These are phyloP conservation scores for Fermentozyma sake DNA, from an alignment of 1,139 yeast genomes.

Conservation along the genomic window DNA sequence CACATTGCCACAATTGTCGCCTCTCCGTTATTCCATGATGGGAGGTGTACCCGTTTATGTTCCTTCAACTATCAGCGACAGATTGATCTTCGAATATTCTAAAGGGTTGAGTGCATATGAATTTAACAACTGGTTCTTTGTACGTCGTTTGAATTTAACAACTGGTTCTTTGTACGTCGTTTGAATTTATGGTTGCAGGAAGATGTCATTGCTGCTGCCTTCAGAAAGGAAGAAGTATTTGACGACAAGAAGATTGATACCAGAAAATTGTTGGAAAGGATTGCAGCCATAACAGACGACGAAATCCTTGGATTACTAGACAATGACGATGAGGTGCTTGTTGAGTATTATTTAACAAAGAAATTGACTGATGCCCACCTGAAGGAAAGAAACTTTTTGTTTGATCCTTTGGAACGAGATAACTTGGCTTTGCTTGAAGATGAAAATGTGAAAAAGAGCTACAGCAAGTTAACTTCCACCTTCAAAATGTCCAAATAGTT, in stretches of 20 bases:
- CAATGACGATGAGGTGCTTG: conserved; percentile 29
- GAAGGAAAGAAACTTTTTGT: conserved; percentile 26
- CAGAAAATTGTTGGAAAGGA: conserved; percentile 7
- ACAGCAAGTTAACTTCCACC: conserved; percentile 16
- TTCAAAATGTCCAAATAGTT: conserved; percentile 20
- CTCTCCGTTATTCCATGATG: conserved; percentile 16
- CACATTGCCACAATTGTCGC: conserved; percentile 17
- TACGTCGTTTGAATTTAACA: conserved; percentile 26
- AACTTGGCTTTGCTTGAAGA: conserved; percentile 9
- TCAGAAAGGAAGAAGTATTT: conserved; percentile 4
- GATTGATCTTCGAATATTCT: conserved; percentile 16
- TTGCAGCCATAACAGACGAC: conserved; percentile 16
- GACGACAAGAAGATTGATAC: conserved; percentile 10
- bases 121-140: conserved; percentile 18
- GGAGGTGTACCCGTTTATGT: conserved; percentile 18
- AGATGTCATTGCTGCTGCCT: conserved; percentile 5
- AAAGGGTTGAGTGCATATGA: conserved; percentile 12
- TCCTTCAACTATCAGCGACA: conserved; percentile 12
- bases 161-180: conserved; percentile 28
- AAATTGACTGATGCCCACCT: conserved; percentile 33
- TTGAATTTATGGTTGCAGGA: conserved; percentile 24
- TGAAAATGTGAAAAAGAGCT: conserved; percentile 11
- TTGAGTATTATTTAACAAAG: conserved; percentile 39
- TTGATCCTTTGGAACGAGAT: conserved; percentile 21
- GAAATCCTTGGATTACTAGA: conserved; percentile 28